A percentile compares a stretch with the other conserved stretches of the same genome.
Conservation (phyloP, 139 green algal genomes). For the Chlorella sp. region DNA sequence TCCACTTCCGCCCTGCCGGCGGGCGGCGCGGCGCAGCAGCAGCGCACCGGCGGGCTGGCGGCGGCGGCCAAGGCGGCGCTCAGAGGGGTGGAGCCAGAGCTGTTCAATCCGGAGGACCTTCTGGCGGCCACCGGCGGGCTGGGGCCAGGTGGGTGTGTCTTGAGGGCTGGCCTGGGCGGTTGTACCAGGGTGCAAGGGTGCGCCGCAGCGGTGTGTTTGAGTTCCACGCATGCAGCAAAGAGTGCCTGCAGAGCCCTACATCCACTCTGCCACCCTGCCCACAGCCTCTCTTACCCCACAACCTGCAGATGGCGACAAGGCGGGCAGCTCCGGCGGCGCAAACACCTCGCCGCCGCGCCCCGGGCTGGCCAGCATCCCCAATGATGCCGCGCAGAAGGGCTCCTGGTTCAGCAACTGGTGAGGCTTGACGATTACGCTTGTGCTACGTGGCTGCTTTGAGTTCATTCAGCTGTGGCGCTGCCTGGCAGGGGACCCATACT, state of each 20-base stretch:
- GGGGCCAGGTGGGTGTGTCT: background rate
- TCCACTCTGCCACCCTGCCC: too few relatives aligned
- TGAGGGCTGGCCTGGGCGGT: too few relatives aligned
- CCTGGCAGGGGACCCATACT: too few relatives aligned
- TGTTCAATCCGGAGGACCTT: constrained; percentile 62
- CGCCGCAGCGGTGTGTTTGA: too few relatives aligned
- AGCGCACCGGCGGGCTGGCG: constrained; percentile 1
- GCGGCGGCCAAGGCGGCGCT: background rate
- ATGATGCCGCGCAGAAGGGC: background rate
- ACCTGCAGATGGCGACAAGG: background rate
- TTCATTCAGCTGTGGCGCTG: too few relatives aligned
- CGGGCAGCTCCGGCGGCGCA: background rate
- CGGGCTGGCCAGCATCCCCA: constrained; percentile 15
- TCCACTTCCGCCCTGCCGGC: background rate
- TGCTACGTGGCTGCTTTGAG: too few relatives aligned
- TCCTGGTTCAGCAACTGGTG: constrained; percentile 47
- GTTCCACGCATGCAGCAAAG: too few relatives aligned
- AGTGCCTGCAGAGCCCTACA: too few relatives aligned
- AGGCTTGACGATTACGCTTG: too few relatives aligned
- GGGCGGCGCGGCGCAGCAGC: background rate
- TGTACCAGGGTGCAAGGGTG: too few relatives aligned
- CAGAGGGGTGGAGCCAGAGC: constrained; percentile 52
- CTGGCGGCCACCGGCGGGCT: background rate
- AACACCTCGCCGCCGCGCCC: background rate
- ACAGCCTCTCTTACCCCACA: too few relatives aligned